phyloP scores from a whole-genome alignment of 2,329 filamentous ascomycete genomes.

The Ampelomyces quisqualis region DNA sequence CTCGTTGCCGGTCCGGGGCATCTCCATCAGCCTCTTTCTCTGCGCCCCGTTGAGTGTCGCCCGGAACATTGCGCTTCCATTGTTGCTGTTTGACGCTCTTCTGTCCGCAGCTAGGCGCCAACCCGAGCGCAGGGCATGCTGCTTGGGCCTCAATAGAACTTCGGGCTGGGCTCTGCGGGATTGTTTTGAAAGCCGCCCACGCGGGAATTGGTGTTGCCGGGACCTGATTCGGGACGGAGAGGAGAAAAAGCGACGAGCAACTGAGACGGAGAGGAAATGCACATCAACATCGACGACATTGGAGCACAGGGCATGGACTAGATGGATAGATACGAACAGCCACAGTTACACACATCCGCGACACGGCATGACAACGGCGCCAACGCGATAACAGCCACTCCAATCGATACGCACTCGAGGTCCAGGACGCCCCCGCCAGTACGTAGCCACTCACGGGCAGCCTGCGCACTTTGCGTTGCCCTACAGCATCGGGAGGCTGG shows the following conservation, averaged over 20 bases:
- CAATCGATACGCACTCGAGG: slow-evolving; percentile 16
- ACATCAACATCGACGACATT: slow-evolving; percentile 15
- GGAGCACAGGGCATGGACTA: slow-evolving; percentile 15
- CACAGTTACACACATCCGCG: slow-evolving; percentile 30
- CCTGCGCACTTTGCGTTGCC: slow-evolving; percentile 5
- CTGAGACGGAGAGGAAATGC: slow-evolving; percentile 6
- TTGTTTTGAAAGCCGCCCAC: slow-evolving; percentile 6
- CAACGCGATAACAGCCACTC: slow-evolving; percentile 31
- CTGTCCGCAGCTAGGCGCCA: slow-evolving; percentile 26
- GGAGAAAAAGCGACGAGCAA: neutral
- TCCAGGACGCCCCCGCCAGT: slow-evolving; percentile 14
- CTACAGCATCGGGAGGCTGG: slow-evolving; percentile 1
- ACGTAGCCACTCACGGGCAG: slow-evolving; percentile 6
- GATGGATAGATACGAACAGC: slow-evolving; percentile 32
- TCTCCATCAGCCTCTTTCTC: slow-evolving; percentile 16
- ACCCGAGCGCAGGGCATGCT: slow-evolving; percentile 16
- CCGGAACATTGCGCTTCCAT: slow-evolving; percentile 2
- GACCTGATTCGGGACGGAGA: slow-evolving; percentile 1
- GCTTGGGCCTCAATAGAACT: slow-evolving; percentile 35
- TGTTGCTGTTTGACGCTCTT: slow-evolving; percentile 10
- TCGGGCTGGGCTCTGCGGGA: slow-evolving; percentile 8
- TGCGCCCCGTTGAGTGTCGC: slow-evolving; percentile 25
- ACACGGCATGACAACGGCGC: slow-evolving; percentile 39
- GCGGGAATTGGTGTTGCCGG: slow-evolving; percentile 3
- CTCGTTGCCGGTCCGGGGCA: slow-evolving; percentile 1